phyloP scores from a whole-genome alignment of 2,329 filamentous ascomycete species.

The Seiridium cupressi region DNA sequence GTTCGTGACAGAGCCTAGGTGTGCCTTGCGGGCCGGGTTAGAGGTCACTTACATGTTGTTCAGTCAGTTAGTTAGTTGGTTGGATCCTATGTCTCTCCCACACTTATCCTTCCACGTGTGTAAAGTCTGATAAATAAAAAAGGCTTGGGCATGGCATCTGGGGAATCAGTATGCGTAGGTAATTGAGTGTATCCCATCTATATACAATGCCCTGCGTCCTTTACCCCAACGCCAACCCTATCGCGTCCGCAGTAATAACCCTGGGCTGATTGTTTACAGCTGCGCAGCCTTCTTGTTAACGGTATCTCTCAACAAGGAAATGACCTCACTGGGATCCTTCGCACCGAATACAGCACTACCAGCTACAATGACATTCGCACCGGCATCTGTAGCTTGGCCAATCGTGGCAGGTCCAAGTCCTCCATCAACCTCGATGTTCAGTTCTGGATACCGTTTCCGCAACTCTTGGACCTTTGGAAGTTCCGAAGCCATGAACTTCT shows the following conservation, averaged over 20 bases:
- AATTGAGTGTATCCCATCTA: background rate
- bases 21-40: no score
- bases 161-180: no score
- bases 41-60: no score
- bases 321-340: conserved; percentile 82
- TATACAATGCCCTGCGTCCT: background rate
- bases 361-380: conserved; percentile 96
- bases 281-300: conserved; percentile 62
- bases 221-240: background rate
- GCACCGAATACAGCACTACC: conserved; percentile 95
- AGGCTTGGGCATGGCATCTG: no score
- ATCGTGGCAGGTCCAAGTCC: conserved; percentile 87
- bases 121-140: no score
- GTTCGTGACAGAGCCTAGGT: no score
- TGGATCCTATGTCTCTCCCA: no score
- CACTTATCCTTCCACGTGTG: no score
- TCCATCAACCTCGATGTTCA: conserved; percentile 98
- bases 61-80: no score
- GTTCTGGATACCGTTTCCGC: conserved; percentile 78
- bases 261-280: conserved; percentile 23
- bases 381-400: conserved; percentile 89
- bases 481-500: conserved; percentile 97
- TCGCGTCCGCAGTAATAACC: no score
- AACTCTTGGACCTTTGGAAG: conserved; percentile 89
- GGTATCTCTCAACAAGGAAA: conserved; percentile 73